Percentiles rank a stretch among this genome's conserved stretches.
phyloP scores from a whole-genome alignment of 1,284 basidiomycete species.

The Salmacisia buchloeana region DNA sequence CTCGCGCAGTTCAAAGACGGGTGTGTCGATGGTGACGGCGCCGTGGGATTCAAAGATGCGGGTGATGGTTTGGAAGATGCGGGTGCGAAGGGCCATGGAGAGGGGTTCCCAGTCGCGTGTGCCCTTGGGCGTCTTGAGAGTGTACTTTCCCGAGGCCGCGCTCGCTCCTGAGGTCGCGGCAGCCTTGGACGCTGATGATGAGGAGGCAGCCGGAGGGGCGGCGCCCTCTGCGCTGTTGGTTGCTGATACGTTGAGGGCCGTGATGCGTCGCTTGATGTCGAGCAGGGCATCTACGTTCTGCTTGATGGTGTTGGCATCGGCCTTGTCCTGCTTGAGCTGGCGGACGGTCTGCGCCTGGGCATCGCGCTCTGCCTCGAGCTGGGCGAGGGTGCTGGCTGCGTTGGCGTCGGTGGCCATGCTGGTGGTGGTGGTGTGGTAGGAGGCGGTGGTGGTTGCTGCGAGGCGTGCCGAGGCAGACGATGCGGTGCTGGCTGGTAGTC shows the following conservation, averaged over 20 bases:
- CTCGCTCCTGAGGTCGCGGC: background rate
- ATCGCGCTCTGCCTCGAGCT: constrained; percentile 26
- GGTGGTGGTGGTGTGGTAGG: background rate
- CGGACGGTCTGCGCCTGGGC: constrained; percentile 39
- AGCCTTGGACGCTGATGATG: background rate
- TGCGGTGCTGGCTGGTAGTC: no score
- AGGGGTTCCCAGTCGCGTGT: constrained; percentile 90
- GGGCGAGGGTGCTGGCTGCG: constrained; percentile 1
- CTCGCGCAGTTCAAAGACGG: constrained; percentile 95
- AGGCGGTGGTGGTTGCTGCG: background rate
- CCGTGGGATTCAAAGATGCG: constrained; percentile 84
- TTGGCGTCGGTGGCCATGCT: background rate
- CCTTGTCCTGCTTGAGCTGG: constrained; percentile 26
- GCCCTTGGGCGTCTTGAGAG: constrained; percentile 61
- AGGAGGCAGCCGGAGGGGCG: no score
- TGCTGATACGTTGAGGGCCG: background rate
- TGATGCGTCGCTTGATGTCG: background rate
- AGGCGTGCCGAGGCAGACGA: background rate
- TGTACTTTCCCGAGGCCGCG: constrained; percentile 34
- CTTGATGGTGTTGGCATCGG: background rate
- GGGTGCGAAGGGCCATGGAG: constrained; percentile 87
- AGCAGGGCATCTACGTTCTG: constrained; percentile 1
- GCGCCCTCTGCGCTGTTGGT: no score
- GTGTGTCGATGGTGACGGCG: constrained; percentile 88
- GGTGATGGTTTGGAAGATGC: constrained; percentile 83